A percentile compares a stretch with the other conserved stretches of the same genome.
phyloP scores from a whole-genome alignment of 805 yeast species.

The Wickerhamiella sorbophila region DNA sequence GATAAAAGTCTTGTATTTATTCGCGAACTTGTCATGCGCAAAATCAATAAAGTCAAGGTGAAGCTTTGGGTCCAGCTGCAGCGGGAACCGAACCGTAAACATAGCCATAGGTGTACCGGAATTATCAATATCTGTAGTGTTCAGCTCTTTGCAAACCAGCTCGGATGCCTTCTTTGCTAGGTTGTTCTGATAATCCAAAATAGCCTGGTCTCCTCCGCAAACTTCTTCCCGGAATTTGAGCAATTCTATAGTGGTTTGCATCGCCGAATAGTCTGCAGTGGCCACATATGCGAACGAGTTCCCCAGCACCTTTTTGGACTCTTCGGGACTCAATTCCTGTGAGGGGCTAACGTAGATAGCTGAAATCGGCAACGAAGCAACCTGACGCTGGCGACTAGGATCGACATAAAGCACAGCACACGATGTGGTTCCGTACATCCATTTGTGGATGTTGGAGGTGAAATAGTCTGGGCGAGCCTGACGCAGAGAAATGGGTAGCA shows the following conservation, averaged over 20 bases:
- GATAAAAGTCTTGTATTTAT: slow-evolving; percentile 32
- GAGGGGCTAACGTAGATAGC: slow-evolving; percentile 29
- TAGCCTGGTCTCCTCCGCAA: slow-evolving; percentile 48
- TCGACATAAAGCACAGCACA: slow-evolving; percentile 46
- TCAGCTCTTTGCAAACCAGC: slow-evolving; percentile 29
- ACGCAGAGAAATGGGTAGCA: slow-evolving; percentile 17
- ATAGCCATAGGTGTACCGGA: slow-evolving; percentile 28
- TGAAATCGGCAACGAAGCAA: slow-evolving; percentile 48
- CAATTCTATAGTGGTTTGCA: slow-evolving; percentile 34
- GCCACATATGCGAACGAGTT: slow-evolving; percentile 30
- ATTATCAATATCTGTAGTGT: slow-evolving; percentile 28
- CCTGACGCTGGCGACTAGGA: slow-evolving; percentile 32
- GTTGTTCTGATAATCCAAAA: slow-evolving; percentile 33
- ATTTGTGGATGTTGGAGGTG: slow-evolving; percentile 53
- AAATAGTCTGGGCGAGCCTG: slow-evolving; percentile 42
- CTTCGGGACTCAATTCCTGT: slow-evolving; percentile 6
- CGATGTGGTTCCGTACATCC: slow-evolving; percentile 47
- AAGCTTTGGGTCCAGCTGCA: slow-evolving; percentile 15
- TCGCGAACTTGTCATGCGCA: slow-evolving; percentile 9
- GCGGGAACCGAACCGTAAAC: slow-evolving; percentile 33
- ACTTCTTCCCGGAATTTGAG: slow-evolving; percentile 36
- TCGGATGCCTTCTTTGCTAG: slow-evolving; percentile 35
- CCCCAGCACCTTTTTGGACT: slow-evolving; percentile 22
- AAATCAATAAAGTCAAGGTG: slow-evolving; percentile 14
- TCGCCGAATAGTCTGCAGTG: slow-evolving; percentile 34